A percentile compares a stretch with the other conserved stretches of the same genome.
phyloP scores from a whole-genome alignment of 495 filamentous ascomycete species.

The Aspergillus conjunctus region DNA sequence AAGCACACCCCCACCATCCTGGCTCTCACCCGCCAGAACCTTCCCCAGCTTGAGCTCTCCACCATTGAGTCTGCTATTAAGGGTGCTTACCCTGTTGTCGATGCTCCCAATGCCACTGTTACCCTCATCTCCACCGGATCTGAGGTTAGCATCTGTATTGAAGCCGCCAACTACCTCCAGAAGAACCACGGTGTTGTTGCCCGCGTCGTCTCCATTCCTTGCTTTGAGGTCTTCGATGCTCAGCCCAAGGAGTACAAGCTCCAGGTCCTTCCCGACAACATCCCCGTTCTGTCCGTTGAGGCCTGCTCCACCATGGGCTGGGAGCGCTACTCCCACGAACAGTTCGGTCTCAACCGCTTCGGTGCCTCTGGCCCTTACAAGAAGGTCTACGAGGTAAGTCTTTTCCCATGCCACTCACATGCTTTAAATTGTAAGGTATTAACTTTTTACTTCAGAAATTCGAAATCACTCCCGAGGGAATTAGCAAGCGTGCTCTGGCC shows the following conservation, averaged over 20 bases:
- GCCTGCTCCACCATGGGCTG: constrained; percentile 92
- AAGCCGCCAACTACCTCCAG: constrained; percentile 86
- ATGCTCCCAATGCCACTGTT: constrained; percentile 79
- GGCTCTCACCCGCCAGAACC: constrained; percentile 96
- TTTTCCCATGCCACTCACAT: neutral
- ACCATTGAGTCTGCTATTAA: constrained; percentile 84
- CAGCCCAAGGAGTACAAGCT: constrained; percentile 94
- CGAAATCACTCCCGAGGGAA: constrained; percentile 95
- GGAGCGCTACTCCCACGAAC: constrained; percentile 98
- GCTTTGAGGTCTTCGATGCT: constrained; percentile 95
- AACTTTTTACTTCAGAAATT: constrained; percentile 69
- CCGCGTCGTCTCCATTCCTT: constrained; percentile 93
- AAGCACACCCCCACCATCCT: constrained; percentile 91
- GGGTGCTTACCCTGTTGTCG: constrained; percentile 90
- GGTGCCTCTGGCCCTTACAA: constrained; percentile 96
- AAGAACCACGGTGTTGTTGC: constrained; percentile 86
- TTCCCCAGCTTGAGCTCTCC: constrained; percentile 94
- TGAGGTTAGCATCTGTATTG: constrained; percentile 91
- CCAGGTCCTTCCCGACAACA: constrained; percentile 87
- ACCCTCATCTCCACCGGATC: constrained; percentile 95
- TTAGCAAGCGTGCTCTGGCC: constrained; percentile 87
- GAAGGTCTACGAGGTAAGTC: constrained; percentile 89
- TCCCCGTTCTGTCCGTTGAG: constrained; percentile 92
- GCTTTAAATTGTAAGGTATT: constrained; percentile 18
- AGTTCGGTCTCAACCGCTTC: constrained; percentile 98